Evolutionary conservation across 140 eudicot species (phyloP).

Genomic region (Cichorium intybus): DNA sequence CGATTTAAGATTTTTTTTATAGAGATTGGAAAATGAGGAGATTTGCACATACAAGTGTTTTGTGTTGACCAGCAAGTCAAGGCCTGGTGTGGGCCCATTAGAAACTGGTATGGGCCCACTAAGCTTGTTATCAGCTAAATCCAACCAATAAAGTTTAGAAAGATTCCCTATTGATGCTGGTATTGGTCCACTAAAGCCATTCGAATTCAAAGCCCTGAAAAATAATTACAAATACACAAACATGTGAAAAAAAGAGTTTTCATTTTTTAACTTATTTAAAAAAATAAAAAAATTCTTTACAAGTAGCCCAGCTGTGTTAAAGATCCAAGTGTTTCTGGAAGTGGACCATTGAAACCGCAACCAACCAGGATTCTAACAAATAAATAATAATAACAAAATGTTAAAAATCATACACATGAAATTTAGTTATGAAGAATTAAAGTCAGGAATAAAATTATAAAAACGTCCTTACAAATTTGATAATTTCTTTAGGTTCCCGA

Average conservation of each 20-base stretch:
- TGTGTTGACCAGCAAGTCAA: conserved; percentile 53
- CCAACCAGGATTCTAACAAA: conserved; percentile 69
- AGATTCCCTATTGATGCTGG: conserved; percentile 80
- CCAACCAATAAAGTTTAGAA: conserved; percentile 62
- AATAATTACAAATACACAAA: conserved; percentile 6
- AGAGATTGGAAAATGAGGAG: neutral
- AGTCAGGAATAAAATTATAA: neutral
- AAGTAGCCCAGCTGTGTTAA: conserved; percentile 45
- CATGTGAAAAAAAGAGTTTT: neutral
- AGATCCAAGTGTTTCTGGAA: conserved; percentile 80
- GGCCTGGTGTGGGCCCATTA: conserved; percentile 49
- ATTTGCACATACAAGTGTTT: conserved; percentile 68
- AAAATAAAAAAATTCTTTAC: conserved; percentile 49
- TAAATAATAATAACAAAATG: neutral
- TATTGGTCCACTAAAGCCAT: conserved; percentile 65
- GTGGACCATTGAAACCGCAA: conserved; percentile 71
- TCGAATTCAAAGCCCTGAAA: conserved; percentile 75
- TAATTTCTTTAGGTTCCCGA: conserved; percentile 61
- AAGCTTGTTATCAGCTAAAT: conserved; percentile 64
- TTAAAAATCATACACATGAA: neutral
- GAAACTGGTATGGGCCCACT: conserved; percentile 77
- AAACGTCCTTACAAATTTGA: conserved; percentile 57
- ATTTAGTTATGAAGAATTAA: neutral
- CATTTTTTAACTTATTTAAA: conserved; percentile 1
- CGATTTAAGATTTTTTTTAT: neutral